phyloP scores from a whole-genome alignment of 495 filamentous ascomycete genomes.

The Penicillium cinerascens region DNA sequence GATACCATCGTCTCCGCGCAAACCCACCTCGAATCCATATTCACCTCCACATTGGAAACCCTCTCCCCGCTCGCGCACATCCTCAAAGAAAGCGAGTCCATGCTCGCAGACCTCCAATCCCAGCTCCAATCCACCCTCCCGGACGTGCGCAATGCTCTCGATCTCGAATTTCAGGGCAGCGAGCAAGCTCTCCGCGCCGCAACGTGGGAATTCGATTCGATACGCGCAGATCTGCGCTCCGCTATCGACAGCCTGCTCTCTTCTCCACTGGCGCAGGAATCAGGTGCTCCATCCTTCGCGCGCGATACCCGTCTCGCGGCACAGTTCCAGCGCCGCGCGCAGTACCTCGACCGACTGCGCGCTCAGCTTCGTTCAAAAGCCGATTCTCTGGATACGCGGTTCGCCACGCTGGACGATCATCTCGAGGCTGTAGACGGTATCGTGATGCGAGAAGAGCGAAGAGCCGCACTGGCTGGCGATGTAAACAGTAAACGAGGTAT shows the following conservation, averaged over 20 bases:
- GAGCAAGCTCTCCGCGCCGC: conserved; percentile 34
- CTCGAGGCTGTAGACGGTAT: conserved; percentile 39
- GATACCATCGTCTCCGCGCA: conserved; percentile 27
- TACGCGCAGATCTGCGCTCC: conserved; percentile 40
- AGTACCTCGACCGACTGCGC: conserved; percentile 38
- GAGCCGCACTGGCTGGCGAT: conserved; percentile 6
- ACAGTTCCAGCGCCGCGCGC: conserved; percentile 33
- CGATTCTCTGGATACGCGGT: conserved; percentile 32
- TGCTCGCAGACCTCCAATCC: conserved; percentile 28
- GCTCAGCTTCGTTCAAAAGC: conserved; percentile 36
- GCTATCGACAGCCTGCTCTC: conserved; percentile 38
- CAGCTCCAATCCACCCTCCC: conserved; percentile 33
- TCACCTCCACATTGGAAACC: conserved; percentile 31
- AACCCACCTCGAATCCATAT: conserved; percentile 30
- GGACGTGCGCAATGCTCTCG: conserved; percentile 34
- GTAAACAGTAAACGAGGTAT: background rate
- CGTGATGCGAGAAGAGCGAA: conserved; percentile 24
- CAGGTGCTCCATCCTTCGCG: conserved; percentile 12
- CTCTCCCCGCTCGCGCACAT: conserved; percentile 25
- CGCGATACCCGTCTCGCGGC: conserved; percentile 33
- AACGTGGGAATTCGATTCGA: conserved; percentile 36
- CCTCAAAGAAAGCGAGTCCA: conserved; percentile 37
- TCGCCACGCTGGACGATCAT: conserved; percentile 42
- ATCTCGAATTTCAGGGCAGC: conserved; percentile 43
- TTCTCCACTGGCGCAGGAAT: conserved; percentile 16